Evolutionary conservation across 2,329 filamentous ascomycete species (phyloP), one percentile per base, ranked within the genome.

Genomic region (Cordyceps tenuipes): DNA sequence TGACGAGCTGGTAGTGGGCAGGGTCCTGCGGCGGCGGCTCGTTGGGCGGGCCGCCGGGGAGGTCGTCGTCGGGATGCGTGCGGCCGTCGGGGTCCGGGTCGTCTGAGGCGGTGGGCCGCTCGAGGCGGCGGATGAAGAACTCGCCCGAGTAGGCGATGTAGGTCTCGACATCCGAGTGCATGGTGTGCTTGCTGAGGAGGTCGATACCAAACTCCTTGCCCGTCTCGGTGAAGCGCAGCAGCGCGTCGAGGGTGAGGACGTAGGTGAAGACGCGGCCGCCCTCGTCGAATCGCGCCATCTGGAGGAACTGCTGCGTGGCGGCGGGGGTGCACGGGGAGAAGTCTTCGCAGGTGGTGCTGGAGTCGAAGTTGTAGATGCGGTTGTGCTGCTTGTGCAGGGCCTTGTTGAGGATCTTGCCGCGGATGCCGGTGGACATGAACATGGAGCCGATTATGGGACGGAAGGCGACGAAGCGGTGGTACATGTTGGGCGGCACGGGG

Each of bases 201-300:
- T 97, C 93, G 67, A 97, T 91, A 57, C 92, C 91, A 62, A 97
- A 97, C 68, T 97, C 92, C 67, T 94, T 94, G 34, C 93, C 93
- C 0, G 93, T 97, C 73, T 97, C 93, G 1, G 93, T 97, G 74
- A 97, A 97, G 50, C 91, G 87, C 69, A 95, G 83, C 57, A 93
- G 80, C 5, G 88, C 89, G 68, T 97, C 93, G 7, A 97, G 80
- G 0, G 91, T 96, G 23, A 97, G 77, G 29, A 97, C 87, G 66
- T 97, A 97, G 23, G 93, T 97, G 69, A 94, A 97, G 60, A 95
- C 84, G 13, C 91, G 85, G 1, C 89, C 88, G 19, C 91, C 92
- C 67, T 94, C 83, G 68, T 93, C 91, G 69, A 88, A 93, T 68
- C 96, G 91, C 0, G 86, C 88, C 67, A 97, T 85, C 61, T 91